Evolutionary conservation across 495 filamentous ascomycete genomes (phyloP), one percentile per base, ranked within the genome.

Genomic region (Astrothelium macrocarpum): DNA sequence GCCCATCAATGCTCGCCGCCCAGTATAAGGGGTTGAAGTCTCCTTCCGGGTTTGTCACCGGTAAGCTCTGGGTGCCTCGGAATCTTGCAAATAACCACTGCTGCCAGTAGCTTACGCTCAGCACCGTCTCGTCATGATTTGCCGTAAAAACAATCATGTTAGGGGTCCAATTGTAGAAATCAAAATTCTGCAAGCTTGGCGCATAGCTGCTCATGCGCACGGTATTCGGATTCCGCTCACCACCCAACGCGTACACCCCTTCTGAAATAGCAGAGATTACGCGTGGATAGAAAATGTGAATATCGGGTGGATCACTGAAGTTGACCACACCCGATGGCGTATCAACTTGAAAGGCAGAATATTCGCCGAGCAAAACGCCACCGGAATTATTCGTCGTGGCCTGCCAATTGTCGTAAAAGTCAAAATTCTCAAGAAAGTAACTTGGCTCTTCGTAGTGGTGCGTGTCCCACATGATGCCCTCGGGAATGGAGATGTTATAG

Each of bases 161-260:
- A 12, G 77, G 78, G 12, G 72, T 75, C 79, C 78, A 81, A 45
- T 66, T 78, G 70, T 76, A 82, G 34, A 65, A 71, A 62, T 80
- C 78, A 28, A 80, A 59, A 69, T 81, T 81, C 71, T 78, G 72
- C 49, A 81, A 67, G 62, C 72, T 74, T 0, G 80, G 80, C 3
- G 80, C 79, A 73, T 79, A 75, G 3, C 63, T 66, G 23, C 60
- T 39, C 36, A 67, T 63, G 9, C 65, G n/a, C 26, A 71, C 68
- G 36, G 69, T 62, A 62, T 76, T 66, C 1, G 73, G 68, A 63
- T 75, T 74, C 11, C 75, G 66, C 66, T 75, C 72, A 1, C 46
- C 64, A 20, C 61, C 62, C 31, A 74, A 63, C 46, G 69, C 64
- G 56, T 71, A 74, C 46, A 74, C 70, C 7, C 61, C 72, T 61